Percentiles rank a stretch among this genome's conserved stretches.
These are phyloP conservation scores for Agrocybe pediades DNA, from an alignment of 768 basidiomycete species.

Conservation along the genomic window DNA sequence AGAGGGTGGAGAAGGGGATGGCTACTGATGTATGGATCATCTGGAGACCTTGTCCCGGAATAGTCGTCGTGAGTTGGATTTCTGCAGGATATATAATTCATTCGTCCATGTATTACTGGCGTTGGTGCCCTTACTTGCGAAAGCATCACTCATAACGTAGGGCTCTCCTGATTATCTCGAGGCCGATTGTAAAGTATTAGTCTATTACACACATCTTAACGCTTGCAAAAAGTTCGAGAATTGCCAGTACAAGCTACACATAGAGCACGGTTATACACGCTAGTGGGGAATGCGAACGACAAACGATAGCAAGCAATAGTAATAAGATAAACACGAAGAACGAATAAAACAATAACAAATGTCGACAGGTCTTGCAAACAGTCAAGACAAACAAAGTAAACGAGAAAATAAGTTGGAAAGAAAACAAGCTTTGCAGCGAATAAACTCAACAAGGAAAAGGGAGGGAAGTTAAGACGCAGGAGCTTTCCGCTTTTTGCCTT, in stretches of 20 bases:
- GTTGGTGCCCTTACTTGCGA: no score
- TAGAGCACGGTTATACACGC: constrained; percentile 8
- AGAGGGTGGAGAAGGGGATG: constrained; percentile 96
- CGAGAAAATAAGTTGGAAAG: constrained; percentile 10
- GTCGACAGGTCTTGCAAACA: constrained; percentile 6
- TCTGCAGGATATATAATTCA: constrained; percentile 2
- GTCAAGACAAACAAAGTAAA: constrained; percentile 2
- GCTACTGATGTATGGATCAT: constrained; percentile 57
- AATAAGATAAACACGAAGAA: background rate
- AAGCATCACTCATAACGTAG: no score
- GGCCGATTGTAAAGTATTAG: constrained; percentile 15
- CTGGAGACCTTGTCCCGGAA: background rate
- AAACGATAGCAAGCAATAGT: constrained; percentile 7
- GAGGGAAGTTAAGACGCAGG: constrained; percentile 27
- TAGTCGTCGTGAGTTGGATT: constrained; percentile 4
- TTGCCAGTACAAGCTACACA: constrained; percentile 17
- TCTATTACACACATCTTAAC: constrained; percentile 16
- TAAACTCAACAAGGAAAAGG: background rate
- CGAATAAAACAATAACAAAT: background rate
- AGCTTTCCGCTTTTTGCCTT: constrained; percentile 58
- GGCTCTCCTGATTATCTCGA: background rate
- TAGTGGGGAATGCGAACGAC: constrained; percentile 9
- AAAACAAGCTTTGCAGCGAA: background rate
- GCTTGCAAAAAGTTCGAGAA: constrained; percentile 13
- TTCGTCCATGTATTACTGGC: background rate